phyloP scores from a whole-genome alignment of 441 rosid species.

The Populus trichocarpa region DNA sequence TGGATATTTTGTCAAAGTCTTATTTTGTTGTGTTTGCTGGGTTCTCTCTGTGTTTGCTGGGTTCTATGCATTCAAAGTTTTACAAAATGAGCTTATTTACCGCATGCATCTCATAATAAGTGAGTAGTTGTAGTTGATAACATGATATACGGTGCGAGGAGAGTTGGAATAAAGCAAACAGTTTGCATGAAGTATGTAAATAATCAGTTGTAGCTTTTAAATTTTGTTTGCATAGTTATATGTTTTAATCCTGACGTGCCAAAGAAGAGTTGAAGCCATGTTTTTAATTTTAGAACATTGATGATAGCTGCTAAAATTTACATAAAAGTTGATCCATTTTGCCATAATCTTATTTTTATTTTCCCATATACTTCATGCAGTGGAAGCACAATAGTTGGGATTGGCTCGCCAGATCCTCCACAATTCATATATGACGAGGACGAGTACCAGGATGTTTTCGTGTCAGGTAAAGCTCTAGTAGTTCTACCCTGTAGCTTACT shows the following conservation, averaged over 20 bases:
- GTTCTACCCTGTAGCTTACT: neutral
- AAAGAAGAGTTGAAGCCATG: neutral
- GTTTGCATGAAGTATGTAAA: neutral
- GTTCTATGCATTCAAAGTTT: neutral
- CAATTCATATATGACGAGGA: conserved; percentile 78
- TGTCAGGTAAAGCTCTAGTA: conserved; percentile 54
- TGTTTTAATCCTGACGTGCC: neutral
- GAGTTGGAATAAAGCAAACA: neutral
- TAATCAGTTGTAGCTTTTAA: neutral
- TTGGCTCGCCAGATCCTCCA: conserved; percentile 96
- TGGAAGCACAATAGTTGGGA: conserved; percentile 94
- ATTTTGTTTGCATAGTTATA: neutral
- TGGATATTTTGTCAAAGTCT: neutral
- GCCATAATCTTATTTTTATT: conserved; percentile 1
- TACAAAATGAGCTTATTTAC: neutral
- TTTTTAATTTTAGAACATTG: neutral
- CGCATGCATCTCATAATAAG: neutral
- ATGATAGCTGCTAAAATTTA: neutral
- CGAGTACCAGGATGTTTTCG: conserved; percentile 73
- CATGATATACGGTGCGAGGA: neutral
- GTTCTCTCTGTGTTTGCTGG: neutral
- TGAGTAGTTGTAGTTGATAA: neutral
- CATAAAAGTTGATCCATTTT: neutral
- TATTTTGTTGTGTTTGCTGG: neutral
- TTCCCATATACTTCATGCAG: conserved; percentile 37